phyloP scores from a whole-genome alignment of 2,329 filamentous ascomycete species.

The Cercospora brassicicola region DNA sequence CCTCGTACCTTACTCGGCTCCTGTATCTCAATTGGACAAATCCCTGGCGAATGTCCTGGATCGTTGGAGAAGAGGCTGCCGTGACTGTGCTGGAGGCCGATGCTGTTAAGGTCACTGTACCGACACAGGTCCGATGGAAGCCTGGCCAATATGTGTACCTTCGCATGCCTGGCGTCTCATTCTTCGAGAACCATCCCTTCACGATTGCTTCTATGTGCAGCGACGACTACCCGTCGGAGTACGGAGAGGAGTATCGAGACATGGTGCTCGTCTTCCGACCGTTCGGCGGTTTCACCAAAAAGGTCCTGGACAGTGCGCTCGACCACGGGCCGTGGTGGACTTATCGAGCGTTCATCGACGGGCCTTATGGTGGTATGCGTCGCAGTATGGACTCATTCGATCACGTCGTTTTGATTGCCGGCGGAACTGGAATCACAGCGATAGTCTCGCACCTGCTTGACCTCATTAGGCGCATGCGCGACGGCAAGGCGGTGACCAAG shows the following conservation, averaged over 20 bases:
- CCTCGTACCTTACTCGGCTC: conserved; percentile 71
- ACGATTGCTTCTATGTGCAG: conserved; percentile 91
- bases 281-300: conserved; percentile 84
- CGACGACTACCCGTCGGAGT: conserved; percentile 88
- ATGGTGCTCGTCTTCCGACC: conserved; percentile 90
- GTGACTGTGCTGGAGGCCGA: conserved; percentile 88
- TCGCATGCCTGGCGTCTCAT: conserved; percentile 85
- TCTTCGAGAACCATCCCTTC: conserved; percentile 93
- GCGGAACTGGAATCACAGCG: conserved; percentile 91
- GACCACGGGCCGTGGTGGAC: conserved; percentile 87
- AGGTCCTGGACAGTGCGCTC: conserved; percentile 77
- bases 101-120: conserved; percentile 92
- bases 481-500: conserved; percentile 89
- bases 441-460: conserved; percentile 88
- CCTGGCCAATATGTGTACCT: conserved; percentile 95
- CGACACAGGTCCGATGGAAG: conserved; percentile 88
- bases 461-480: conserved; percentile 93
- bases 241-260: conserved; percentile 83
- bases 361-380: conserved; percentile 92
- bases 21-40: conserved; percentile 89
- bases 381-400: conserved; percentile 88
- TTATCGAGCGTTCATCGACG: conserved; percentile 88
- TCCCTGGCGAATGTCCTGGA: conserved; percentile 74
- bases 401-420: conserved; percentile 87
- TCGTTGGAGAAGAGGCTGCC: conserved; percentile 88